Evolutionary conservation across 371 early-diverging fungal genomes (phyloP).

Genomic region (Saksenaea oblongispora): DNA sequence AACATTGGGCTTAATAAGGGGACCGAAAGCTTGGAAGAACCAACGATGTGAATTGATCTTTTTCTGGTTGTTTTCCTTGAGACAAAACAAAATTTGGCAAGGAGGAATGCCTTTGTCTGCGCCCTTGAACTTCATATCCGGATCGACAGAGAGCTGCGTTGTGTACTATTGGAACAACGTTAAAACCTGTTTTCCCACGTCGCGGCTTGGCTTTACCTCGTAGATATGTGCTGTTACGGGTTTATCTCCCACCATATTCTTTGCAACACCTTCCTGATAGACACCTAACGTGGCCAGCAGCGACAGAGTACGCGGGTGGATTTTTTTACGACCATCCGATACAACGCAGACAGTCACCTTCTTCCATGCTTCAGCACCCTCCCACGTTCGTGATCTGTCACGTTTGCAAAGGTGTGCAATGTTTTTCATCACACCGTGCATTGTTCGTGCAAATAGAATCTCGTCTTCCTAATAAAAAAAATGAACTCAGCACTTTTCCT

Average conservation of each 20-base stretch:
- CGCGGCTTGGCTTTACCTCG: slow-evolving; percentile 47
- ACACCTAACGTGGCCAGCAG: slow-evolving; percentile 80
- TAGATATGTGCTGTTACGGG: slow-evolving; percentile 78
- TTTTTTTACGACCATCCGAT: slow-evolving; percentile 67
- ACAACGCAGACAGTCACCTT: slow-evolving; percentile 91
- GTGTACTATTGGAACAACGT: slow-evolving; percentile 65
- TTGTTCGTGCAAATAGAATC: slow-evolving; percentile 86
- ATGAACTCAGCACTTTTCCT: slow-evolving; percentile 1
- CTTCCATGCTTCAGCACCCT: slow-evolving; percentile 87
- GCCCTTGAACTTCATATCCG: slow-evolving; percentile 73
- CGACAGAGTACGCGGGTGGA: slow-evolving; percentile 68
- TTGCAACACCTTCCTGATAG: slow-evolving; percentile 81
- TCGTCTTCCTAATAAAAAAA: slow-evolving; percentile 78
- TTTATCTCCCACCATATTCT: slow-evolving; percentile 66
- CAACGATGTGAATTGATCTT: slow-evolving; percentile 97
- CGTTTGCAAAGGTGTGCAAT: slow-evolving; percentile 86
- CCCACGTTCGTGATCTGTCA: slow-evolving; percentile 78
- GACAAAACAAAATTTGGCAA: slow-evolving; percentile 89
- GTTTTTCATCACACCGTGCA: slow-evolving; percentile 90
- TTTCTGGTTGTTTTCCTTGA: slow-evolving; percentile 91
- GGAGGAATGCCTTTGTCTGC: slow-evolving; percentile 82
- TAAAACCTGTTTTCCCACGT: neutral
- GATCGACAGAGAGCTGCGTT: slow-evolving; percentile 80
- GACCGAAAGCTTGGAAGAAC: slow-evolving; percentile 96
- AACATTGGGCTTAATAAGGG: slow-evolving; percentile 84